Evolutionary conservation across 163 green algal genomes (phyloP).

Genomic region (Chloromonas sp.): DNA sequence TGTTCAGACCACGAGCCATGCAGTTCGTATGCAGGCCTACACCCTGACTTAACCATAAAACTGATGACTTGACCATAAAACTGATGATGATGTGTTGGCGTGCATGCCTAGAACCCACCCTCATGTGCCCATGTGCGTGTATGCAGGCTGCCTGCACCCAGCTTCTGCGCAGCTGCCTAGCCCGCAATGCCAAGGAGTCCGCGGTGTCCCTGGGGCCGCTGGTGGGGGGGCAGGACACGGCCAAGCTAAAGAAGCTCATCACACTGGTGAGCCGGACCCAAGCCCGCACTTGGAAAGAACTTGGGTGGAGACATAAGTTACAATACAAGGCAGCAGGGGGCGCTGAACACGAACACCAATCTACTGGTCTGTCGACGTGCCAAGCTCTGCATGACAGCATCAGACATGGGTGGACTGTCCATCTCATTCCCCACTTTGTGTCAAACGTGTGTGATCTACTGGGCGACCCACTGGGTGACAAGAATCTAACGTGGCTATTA

Average conservation of each 20-base stretch:
- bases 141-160: conserved; percentile 43
- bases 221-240: conserved; percentile 39
- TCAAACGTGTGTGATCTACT: neutral
- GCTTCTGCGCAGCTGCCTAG: conserved; percentile 49
- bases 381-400: no score
- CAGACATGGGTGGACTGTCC: no score
- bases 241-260: conserved; percentile 55
- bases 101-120: neutral
- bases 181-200: conserved; percentile 47
- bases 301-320: neutral
- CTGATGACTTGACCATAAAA: neutral
- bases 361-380: no score
- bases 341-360: no score
- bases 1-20: neutral
- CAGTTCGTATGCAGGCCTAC: neutral
- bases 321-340: no score
- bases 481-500: no score
- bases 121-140: neutral
- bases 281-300: neutral
- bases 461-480: neutral
- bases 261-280: conserved; percentile 17
- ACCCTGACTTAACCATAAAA: neutral
- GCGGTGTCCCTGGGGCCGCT: conserved; percentile 33
- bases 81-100: neutral
- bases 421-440: no score